Evolutionary conservation across 164 flowering plant species (phyloP).

Genomic region (Umbilicus rupestris): DNA sequence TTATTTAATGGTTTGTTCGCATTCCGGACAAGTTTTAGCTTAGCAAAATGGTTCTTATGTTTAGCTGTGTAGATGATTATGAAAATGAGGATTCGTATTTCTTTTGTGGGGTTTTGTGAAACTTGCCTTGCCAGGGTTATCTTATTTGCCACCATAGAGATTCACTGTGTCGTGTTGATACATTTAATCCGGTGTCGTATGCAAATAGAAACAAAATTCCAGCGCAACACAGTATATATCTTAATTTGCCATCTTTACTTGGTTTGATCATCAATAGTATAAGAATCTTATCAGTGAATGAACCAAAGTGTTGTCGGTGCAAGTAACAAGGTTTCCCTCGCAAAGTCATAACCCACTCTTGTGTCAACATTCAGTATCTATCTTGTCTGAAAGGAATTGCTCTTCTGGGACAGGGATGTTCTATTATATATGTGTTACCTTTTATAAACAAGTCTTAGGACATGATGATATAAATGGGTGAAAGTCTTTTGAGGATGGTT

Average conservation of each 20-base stretch:
- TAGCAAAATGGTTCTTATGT: neutral
- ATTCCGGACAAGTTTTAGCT: neutral
- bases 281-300: no score
- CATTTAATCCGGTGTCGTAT: neutral
- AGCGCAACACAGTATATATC: neutral
- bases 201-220: neutral
- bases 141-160: neutral
- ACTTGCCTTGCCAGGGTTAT: no score
- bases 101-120: neutral
- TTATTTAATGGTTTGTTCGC: neutral
- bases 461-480: no score
- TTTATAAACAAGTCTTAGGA: no score
- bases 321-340: neutral
- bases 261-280: neutral
- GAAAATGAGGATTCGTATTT: neutral
- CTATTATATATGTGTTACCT: no score
- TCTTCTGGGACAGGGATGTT: neutral
- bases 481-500: no score
- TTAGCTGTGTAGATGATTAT: neutral
- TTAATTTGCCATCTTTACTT: neutral
- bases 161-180: neutral
- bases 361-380: neutral
- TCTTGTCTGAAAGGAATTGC: neutral
- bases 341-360: no score
- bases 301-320: no score